These are phyloP conservation scores for Leucocoprinus birnbaumii DNA, from an alignment of 768 basidiomycete genomes.

Conservation along the genomic window DNA sequence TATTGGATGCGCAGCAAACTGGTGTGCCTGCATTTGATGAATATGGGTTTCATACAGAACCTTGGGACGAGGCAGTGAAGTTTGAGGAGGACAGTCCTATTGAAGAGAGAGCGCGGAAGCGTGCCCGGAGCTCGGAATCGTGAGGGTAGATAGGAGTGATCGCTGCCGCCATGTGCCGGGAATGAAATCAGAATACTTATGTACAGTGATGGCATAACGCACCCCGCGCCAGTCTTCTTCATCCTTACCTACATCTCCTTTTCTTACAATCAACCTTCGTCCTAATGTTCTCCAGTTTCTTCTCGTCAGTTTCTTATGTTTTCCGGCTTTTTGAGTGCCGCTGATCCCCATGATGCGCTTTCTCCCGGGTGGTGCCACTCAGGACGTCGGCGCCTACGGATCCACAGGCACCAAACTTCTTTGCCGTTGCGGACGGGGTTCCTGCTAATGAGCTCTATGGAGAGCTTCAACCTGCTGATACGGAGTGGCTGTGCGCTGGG, in stretches of 20 bases:
- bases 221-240: constrained; percentile 4
- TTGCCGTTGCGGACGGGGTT: constrained; percentile 69
- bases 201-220: background rate
- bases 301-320: constrained; percentile 13
- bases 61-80: background rate
- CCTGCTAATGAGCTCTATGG: constrained; percentile 63
- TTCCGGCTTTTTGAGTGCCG: background rate
- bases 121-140: constrained; percentile 8
- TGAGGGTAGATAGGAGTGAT: constrained; percentile 4
- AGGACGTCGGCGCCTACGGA: constrained; percentile 59
- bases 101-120: constrained; percentile 7
- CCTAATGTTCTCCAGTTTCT: constrained; percentile 5
- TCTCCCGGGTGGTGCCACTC: constrained; percentile 8
- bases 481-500: constrained; percentile 77
- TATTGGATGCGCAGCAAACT: constrained; percentile 2
- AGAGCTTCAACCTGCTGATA: constrained; percentile 71
- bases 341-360: constrained; percentile 5
- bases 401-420: constrained; percentile 74
- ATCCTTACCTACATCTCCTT: constrained; percentile 1
- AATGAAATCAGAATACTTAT: background rate
- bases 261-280: background rate
- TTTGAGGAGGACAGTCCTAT: constrained; percentile 2
- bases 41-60: constrained; percentile 1
- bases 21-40: constrained; percentile 1
- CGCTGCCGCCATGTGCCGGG: constrained; percentile 7